These are phyloP conservation scores for Penicillium daleae DNA, from an alignment of 495 filamentous ascomycete species.

Conservation along the genomic window DNA sequence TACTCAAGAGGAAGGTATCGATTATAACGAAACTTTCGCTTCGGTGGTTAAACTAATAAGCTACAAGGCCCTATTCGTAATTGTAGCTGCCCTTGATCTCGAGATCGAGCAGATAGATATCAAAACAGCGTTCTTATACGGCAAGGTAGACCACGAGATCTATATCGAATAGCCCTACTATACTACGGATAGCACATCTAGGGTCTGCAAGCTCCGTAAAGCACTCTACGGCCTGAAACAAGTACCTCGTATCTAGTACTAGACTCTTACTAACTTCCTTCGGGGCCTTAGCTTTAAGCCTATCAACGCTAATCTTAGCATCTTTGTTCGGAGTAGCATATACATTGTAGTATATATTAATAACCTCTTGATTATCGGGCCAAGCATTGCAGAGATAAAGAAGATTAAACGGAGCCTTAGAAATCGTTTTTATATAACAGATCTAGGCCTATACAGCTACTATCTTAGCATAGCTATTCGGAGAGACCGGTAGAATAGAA, in stretches of 20 bases:
- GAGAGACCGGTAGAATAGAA: no score
- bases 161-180: slow-evolving; percentile 24
- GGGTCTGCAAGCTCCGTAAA: no score
- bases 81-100: slow-evolving; percentile 25
- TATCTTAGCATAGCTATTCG: slow-evolving; percentile 39
- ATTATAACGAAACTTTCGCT: no score
- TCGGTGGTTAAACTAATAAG: no score
- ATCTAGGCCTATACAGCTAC: slow-evolving; percentile 28
- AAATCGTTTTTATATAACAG: no score
- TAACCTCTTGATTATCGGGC: not conserved
- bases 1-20: no score
- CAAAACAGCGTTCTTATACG: slow-evolving; percentile 39
- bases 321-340: no score
- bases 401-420: no score
- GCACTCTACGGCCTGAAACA: no score
- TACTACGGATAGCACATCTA: no score
- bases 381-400: not conserved
- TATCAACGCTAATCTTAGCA: not conserved
- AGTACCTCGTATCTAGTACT: not conserved
- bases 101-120: slow-evolving; percentile 42
- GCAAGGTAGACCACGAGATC: slow-evolving; percentile 32
- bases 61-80: no score
- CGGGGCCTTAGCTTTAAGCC: not conserved
- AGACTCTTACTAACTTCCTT: not conserved
- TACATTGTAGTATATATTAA: not conserved